phyloP scores from a whole-genome alignment of 108 stramenopile species.

The Fragilaria radians region DNA sequence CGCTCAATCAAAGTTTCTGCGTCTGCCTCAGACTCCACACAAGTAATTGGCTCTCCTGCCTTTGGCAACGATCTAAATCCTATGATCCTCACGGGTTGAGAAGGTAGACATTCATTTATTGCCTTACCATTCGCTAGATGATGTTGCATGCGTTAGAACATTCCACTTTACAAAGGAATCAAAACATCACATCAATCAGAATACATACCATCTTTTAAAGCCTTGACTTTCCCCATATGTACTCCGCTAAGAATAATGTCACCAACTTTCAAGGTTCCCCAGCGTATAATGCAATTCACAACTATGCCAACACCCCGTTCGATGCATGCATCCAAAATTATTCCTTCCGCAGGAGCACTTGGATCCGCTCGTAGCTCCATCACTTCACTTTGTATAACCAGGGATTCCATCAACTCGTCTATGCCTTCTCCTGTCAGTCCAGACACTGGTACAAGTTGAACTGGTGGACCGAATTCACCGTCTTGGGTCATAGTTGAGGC shows the following conservation, averaged over 20 bases:
- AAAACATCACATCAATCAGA: too few relatives aligned
- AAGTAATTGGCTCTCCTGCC: constrained; percentile 75
- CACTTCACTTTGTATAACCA: constrained; percentile 70
- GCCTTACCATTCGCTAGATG: constrained; percentile 41
- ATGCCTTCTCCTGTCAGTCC: constrained; percentile 86
- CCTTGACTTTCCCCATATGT: constrained; percentile 53
- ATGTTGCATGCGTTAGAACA: too few relatives aligned
- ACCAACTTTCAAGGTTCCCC: constrained; percentile 60
- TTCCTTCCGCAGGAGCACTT: constrained; percentile 71
- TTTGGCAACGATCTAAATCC: constrained; percentile 77
- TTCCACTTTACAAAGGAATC: neutral
- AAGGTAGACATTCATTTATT: constrained; percentile 56
- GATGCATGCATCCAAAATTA: constrained; percentile 71
- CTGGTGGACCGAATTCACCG: constrained; percentile 70
- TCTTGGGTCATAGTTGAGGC: constrained; percentile 43
- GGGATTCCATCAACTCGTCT: constrained; percentile 81
- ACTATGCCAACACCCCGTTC: constrained; percentile 82
- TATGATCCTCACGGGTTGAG: constrained; percentile 75
- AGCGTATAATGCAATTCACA: constrained; percentile 73
- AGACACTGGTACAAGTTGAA: constrained; percentile 83
- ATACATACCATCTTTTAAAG: constrained; percentile 67
- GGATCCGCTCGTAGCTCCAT: constrained; percentile 82
- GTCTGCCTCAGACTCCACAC: constrained; percentile 61
- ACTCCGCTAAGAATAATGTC: constrained; percentile 76
- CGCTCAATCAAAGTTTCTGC: constrained; percentile 58